Conservation (phyloP, 2,329 filamentous ascomycete genomes). For the Verticillium dahliae region DNA sequence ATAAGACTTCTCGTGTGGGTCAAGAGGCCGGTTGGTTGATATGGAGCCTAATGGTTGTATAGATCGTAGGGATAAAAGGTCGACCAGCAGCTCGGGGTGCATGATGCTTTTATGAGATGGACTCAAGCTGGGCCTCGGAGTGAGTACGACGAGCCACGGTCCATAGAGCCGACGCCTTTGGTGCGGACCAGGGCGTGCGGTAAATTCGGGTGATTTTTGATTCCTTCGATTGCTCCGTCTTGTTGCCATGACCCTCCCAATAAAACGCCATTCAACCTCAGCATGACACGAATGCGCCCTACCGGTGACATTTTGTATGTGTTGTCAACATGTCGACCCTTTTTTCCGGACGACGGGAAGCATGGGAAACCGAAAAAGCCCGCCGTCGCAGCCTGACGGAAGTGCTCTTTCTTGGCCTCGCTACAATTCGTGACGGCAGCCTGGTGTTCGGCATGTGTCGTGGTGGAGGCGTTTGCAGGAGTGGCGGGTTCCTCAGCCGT, state of each 20-base stretch:
- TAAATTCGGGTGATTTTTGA: background rate
- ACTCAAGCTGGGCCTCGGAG: background rate
- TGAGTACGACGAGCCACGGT: background rate
- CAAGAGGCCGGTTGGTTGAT: background rate
- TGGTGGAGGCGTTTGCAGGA: background rate
- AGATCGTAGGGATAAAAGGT: background rate
- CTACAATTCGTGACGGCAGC: no score
- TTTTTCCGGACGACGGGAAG: background rate
- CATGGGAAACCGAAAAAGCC: background rate
- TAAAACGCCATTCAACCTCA: constrained; percentile 4
- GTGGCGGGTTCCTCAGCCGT: background rate
- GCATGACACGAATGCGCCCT: constrained; percentile 4
- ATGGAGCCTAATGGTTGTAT: background rate
- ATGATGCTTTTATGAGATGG: background rate
- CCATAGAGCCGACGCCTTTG: background rate
- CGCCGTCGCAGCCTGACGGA: no score
- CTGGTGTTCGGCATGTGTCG: no score
- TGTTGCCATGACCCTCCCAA: background rate
- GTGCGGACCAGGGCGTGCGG: background rate
- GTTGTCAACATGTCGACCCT: background rate
- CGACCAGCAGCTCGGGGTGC: background rate
- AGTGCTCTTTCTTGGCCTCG: no score
- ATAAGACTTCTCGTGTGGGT: background rate
- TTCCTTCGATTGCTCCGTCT: background rate
- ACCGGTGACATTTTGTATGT: background rate